A percentile compares a stretch with the other conserved stretches of the same genome.
These are phyloP conservation scores for Calycina herbarum DNA, from an alignment of 2,329 filamentous ascomycete species.

Conservation along the genomic window DNA sequence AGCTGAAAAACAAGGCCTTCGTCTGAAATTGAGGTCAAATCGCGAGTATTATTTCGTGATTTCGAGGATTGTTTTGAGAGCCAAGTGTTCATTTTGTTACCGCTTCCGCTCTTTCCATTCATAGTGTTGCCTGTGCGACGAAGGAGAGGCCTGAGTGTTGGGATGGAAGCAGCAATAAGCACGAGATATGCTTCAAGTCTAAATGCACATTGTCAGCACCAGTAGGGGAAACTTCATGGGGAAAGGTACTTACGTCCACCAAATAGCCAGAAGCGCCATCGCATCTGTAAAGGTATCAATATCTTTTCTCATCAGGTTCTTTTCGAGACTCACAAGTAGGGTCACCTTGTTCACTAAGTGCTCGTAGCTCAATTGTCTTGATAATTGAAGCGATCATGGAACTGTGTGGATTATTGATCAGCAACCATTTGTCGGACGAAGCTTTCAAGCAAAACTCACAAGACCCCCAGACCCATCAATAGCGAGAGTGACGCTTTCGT, in stretches of 20 bases:
- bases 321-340: neutral
- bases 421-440: neutral
- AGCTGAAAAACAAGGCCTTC: too few species aligned
- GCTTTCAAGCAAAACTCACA: neutral
- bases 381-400: conserved; percentile 1
- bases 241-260: neutral
- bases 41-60: too few species aligned
- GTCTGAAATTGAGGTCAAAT: too few species aligned
- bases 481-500: conserved; percentile 2
- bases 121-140: neutral
- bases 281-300: neutral
- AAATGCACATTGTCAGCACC: neutral
- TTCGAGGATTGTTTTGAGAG: neutral
- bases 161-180: neutral
- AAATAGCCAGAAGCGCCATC: neutral
- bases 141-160: conserved; percentile 1
- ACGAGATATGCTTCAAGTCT: neutral
- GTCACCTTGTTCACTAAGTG: neutral
- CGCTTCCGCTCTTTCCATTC: neutral
- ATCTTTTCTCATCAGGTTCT: neutral
- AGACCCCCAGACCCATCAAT: neutral
- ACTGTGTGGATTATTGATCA: neutral
- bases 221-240: too few species aligned
- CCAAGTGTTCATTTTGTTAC: neutral
- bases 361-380: neutral